Conservation (phyloP, 805 yeast genomes). For the Candida orba region DNA sequence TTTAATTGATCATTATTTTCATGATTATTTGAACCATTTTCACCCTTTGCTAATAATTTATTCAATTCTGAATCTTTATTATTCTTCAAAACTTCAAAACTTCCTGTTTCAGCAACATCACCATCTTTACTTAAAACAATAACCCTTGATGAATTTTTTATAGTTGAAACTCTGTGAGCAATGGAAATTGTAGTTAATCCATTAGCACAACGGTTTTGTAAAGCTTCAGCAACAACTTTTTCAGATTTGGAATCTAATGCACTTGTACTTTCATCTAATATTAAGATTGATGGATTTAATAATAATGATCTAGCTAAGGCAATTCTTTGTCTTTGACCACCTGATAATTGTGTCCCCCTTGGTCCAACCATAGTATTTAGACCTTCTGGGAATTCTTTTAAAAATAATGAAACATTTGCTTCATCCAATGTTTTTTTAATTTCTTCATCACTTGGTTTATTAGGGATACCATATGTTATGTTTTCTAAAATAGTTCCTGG, state of each 20-base stretch:
- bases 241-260: conserved; percentile 89
- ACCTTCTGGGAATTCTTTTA: conserved; percentile 72
- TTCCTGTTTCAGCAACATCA: conserved; percentile 65
- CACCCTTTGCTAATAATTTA: conserved; percentile 27
- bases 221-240: conserved; percentile 70
- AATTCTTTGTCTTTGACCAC: conserved; percentile 92
- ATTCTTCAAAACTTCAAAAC: conserved; percentile 43
- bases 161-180: conserved; percentile 88
- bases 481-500: conserved; percentile 83
- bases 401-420: conserved; percentile 70
- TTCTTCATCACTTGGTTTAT: conserved; percentile 47
- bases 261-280: conserved; percentile 91
- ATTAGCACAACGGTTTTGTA: conserved; percentile 45
- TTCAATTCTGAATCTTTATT: conserved; percentile 30
- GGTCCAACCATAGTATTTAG: conserved; percentile 81
- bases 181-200: conserved; percentile 77
- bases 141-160: conserved; percentile 71
- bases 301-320: conserved; percentile 86
- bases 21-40: not conserved
- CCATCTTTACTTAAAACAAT: conserved; percentile 74
- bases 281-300: conserved; percentile 68
- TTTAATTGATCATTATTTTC: conserved; percentile 1
- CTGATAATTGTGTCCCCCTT: conserved; percentile 81
- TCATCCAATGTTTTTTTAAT: conserved; percentile 51
- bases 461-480: conserved; percentile 61